A percentile compares a stretch with the other conserved stretches of the same genome.
Conservation (phyloP, 129 eudicot species). For the Helianthus annuus region DNA sequence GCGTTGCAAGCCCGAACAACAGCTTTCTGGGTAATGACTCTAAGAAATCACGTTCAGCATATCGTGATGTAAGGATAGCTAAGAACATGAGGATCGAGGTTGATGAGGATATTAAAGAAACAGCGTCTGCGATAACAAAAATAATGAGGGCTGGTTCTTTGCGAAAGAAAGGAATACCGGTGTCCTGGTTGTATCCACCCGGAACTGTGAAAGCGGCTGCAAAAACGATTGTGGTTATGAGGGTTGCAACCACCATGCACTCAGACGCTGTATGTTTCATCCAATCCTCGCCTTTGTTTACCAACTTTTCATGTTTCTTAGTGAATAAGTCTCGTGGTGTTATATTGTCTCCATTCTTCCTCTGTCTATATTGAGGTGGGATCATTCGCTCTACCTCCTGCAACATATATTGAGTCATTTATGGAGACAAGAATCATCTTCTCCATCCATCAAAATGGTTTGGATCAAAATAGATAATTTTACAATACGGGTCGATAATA, state of each 20-base stretch:
- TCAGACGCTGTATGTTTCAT: conserved; percentile 31
- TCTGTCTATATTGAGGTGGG: conserved; percentile 1
- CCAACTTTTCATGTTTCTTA: neutral
- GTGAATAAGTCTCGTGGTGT: conserved; percentile 16
- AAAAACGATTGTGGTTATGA: conserved; percentile 32
- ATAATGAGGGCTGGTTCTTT: conserved; percentile 8
- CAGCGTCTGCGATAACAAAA: conserved; percentile 16
- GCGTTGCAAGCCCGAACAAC: conserved; percentile 8
- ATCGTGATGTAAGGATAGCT: conserved; percentile 24
- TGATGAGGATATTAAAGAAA: conserved; percentile 17
- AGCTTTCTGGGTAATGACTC: conserved; percentile 24
- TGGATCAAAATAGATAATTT: neutral
- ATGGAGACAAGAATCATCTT: too few relatives aligned
- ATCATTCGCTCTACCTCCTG: conserved; percentile 19
- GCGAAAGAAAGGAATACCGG: conserved; percentile 5
- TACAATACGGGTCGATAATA: too few relatives aligned
- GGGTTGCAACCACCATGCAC: conserved; percentile 32
- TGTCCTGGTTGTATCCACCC: conserved; percentile 12
- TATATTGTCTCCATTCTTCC: neutral
- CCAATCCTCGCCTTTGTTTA: conserved; percentile 22
- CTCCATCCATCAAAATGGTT: neutral
- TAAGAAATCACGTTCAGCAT: conserved; percentile 35
- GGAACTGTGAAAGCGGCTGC: conserved; percentile 35
- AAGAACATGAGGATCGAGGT: conserved; percentile 19
- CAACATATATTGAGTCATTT: neutral